Evolutionary conservation across 2,329 filamentous ascomycete species (phyloP).

Genomic region (Penicillium sp.): DNA sequence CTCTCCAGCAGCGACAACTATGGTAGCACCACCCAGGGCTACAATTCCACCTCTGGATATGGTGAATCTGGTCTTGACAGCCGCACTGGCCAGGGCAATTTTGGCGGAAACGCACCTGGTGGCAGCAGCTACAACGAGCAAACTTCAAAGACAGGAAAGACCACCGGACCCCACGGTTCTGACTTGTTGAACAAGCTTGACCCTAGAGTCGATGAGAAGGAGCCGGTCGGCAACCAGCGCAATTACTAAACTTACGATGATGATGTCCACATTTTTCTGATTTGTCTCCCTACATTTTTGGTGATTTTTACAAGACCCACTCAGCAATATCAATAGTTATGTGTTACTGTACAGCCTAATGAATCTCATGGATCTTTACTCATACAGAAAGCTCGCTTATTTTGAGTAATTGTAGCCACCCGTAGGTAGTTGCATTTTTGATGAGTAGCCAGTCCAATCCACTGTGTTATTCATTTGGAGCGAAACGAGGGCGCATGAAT

Average conservation of each 20-base stretch:
- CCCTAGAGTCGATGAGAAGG: constrained; percentile 16
- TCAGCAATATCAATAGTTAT: not conserved
- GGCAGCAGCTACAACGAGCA: constrained; percentile 17
- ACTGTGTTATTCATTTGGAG: no score
- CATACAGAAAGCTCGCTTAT: no score
- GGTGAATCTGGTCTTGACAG: not conserved
- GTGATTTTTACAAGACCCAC: not conserved
- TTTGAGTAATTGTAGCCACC: no score
- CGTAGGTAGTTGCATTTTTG: no score
- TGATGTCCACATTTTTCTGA: not conserved
- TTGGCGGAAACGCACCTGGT: constrained; percentile 12
- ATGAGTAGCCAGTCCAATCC: no score
- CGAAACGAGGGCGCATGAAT: no score
- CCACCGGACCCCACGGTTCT: constrained; percentile 44
- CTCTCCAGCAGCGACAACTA: constrained; percentile 4
- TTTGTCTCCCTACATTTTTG: not conserved
- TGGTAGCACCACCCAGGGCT: not conserved
- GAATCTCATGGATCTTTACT: no score
- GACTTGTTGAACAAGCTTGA: constrained; percentile 47
- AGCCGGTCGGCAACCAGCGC: constrained; percentile 12
- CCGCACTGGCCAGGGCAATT: constrained; percentile 2
- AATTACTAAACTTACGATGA: constrained; percentile 6
- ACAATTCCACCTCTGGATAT: not conserved
- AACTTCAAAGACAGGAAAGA: constrained; percentile 7
- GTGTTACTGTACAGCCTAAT: no score